These are phyloP conservation scores for Mortierella hygrophila DNA, from an alignment of 192 early-diverging fungal genomes.

Conservation along the genomic window DNA sequence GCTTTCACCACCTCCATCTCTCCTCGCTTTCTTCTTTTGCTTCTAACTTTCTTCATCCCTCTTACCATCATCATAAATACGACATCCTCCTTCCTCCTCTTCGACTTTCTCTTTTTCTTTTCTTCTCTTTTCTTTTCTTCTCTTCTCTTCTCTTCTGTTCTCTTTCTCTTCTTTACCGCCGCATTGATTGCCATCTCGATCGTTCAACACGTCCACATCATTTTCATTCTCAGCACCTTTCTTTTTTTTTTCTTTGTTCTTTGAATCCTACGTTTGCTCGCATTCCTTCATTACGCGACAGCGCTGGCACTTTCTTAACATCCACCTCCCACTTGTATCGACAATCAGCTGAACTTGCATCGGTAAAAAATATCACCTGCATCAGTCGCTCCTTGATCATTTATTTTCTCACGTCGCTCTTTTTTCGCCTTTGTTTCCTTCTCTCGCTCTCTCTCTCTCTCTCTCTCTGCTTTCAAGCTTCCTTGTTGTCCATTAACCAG, in stretches of 20 bases:
- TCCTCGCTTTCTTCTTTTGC: background rate
- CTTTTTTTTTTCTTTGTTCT: background rate
- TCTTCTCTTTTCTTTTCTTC: background rate
- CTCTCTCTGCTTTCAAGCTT: background rate
- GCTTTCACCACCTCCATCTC: background rate
- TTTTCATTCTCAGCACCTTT: constrained; percentile 3
- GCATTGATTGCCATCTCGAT: background rate
- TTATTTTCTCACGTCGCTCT: background rate
- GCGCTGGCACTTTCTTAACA: background rate
- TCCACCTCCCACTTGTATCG: background rate
- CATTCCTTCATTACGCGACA: background rate
- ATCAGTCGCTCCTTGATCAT: background rate
- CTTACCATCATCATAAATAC: background rate
- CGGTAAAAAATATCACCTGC: background rate
- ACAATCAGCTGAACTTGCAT: background rate
- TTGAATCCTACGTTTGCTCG: background rate
- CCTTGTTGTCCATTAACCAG: background rate
- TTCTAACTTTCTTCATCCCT: background rate
- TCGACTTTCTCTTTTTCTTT: background rate
- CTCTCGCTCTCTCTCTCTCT: background rate
- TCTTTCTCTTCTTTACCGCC: background rate
- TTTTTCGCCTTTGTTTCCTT: background rate
- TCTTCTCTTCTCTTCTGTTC: background rate
- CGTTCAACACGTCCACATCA: background rate
- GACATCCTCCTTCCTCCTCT: background rate